phyloP scores from a whole-genome alignment of 257 asterid species.

The Rhazya stricta region DNA sequence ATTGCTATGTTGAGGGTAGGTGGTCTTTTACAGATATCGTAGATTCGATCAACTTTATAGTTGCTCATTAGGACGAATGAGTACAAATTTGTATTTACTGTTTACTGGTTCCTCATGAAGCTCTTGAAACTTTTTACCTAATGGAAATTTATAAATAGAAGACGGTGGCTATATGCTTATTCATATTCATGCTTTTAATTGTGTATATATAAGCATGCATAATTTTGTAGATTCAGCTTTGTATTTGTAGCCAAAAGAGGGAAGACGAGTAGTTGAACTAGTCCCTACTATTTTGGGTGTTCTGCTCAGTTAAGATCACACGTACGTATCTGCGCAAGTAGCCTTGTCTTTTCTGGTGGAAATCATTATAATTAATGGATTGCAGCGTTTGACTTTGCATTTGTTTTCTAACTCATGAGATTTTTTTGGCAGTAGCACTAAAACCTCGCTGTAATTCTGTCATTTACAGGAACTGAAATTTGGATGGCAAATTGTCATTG shows the following conservation, averaged over 20 bases:
- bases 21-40: background rate
- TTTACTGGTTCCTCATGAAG: background rate
- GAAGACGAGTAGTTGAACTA: background rate
- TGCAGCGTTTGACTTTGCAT: slow-evolving; percentile 2
- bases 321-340: background rate
- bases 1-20: background rate
- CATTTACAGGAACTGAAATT: slow-evolving; percentile 63
- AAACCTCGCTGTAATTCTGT: background rate
- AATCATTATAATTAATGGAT: background rate
- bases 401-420: background rate
- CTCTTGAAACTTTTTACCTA: background rate
- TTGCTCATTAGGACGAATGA: background rate
- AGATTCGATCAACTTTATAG: background rate
- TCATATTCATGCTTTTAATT: background rate
- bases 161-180: background rate
- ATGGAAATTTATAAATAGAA: background rate
- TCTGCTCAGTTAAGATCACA: background rate
- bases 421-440: background rate
- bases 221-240: background rate
- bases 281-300: background rate
- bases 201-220: background rate
- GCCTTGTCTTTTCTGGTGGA: background rate
- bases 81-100: background rate
- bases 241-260: background rate
- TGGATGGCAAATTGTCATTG: slow-evolving; percentile 66